A percentile compares a stretch with the other conserved stretches of the same genome.
These are phyloP conservation scores for Rhizophagus prolifer DNA, from an alignment of 192 early-diverging fungal species.

Conservation along the genomic window DNA sequence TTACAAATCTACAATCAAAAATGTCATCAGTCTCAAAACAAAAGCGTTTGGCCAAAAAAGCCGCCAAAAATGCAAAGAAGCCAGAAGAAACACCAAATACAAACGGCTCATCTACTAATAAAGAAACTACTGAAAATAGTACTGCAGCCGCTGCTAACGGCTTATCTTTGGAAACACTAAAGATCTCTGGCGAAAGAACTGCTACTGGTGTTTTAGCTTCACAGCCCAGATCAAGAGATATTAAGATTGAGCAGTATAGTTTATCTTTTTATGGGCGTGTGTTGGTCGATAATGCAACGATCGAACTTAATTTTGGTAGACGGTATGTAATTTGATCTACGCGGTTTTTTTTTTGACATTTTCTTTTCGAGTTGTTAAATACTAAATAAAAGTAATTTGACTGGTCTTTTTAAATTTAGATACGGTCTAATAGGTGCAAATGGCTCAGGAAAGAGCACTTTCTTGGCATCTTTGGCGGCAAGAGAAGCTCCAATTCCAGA, in stretches of 20 bases:
- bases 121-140: slow-evolving; percentile 18
- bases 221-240: slow-evolving; percentile 87
- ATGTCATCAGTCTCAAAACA: slow-evolving; percentile 70
- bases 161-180: slow-evolving; percentile 53
- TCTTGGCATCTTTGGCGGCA: slow-evolving; percentile 87
- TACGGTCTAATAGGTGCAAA: slow-evolving; percentile 96
- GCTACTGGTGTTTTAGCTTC: slow-evolving; percentile 91
- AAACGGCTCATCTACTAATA: slow-evolving; percentile 37
- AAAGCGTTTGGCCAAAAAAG: slow-evolving; percentile 77
- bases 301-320: slow-evolving; percentile 99
- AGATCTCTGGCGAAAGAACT: slow-evolving; percentile 77
- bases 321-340: slow-evolving; percentile 43
- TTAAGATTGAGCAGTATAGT: slow-evolving; percentile 94
- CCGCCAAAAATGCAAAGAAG: slow-evolving; percentile 47
- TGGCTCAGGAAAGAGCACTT: slow-evolving; percentile 94
- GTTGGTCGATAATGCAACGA: slow-evolving; percentile 88
- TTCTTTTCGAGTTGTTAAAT: background rate
- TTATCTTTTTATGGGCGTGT: slow-evolving; percentile 93
- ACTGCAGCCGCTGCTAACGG: slow-evolving; percentile 41
- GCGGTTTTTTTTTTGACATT: background rate
- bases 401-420: background rate
- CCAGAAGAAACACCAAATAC: slow-evolving; percentile 39
- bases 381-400: too few species aligned
- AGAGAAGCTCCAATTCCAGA: slow-evolving; percentile 94
- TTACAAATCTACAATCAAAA: background rate